A percentile compares a stretch with the other conserved stretches of the same genome.
Evolutionary conservation across 768 basidiomycete species (phyloP).

Genomic region (Chalciporus chontae): DNA sequence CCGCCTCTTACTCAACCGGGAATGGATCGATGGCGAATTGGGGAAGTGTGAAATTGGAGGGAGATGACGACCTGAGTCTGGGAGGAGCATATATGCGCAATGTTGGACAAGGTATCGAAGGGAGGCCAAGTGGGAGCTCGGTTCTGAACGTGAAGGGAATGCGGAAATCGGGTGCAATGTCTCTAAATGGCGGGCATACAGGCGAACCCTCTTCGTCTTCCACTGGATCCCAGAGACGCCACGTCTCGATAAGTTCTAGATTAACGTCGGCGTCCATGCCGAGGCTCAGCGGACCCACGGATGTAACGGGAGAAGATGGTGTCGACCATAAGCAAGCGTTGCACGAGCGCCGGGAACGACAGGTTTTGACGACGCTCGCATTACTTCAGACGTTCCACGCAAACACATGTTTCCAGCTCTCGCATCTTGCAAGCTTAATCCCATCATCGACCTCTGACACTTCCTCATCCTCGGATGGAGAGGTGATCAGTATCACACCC

Average conservation of each 20-base stretch:
- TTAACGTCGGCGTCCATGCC: conserved; percentile 15
- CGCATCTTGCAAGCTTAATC: conserved; percentile 35
- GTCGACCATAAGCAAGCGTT: conserved; percentile 9
- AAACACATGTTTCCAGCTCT: conserved; percentile 56
- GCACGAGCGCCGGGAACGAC: conserved; percentile 33
- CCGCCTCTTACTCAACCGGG: conserved; percentile 46
- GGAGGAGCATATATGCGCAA: conserved; percentile 45
- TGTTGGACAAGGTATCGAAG: conserved; percentile 71
- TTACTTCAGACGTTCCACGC: conserved; percentile 68
- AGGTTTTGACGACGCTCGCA: conserved; percentile 47
- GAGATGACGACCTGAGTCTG: conserved; percentile 58
- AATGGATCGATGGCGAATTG: conserved; percentile 46
- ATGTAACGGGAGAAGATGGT: neutral
- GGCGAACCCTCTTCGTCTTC: conserved; percentile 33
- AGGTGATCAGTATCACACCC: conserved; percentile 47
- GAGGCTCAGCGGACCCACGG: conserved; percentile 27
- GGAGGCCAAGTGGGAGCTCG: conserved; percentile 37
- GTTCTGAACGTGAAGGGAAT: conserved; percentile 35
- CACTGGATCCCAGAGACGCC: conserved; percentile 25
- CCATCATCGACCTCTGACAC: conserved; percentile 3
- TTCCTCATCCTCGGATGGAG: conserved; percentile 14
- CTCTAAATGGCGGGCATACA: conserved; percentile 34
- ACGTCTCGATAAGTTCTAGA: conserved; percentile 30
- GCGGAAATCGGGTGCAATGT: conserved; percentile 48
- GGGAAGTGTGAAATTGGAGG: conserved; percentile 59